A percentile compares a stretch with the other conserved stretches of the same genome.
phyloP scores from a whole-genome alignment of 2,329 filamentous ascomycete genomes.

The Nemania abortiva region DNA sequence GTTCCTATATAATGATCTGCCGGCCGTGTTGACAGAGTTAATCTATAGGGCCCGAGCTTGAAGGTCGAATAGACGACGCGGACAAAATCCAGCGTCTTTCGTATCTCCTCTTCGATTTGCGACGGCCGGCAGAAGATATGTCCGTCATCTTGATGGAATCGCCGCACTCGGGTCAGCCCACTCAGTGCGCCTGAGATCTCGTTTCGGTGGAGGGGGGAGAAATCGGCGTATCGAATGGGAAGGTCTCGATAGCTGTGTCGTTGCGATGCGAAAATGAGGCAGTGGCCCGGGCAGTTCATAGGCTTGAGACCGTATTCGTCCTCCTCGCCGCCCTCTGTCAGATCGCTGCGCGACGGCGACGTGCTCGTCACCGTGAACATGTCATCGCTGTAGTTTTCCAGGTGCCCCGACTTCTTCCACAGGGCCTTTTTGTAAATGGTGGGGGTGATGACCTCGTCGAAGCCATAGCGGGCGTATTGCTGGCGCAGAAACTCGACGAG shows the following conservation, averaged over 20 bases:
- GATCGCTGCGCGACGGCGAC: conserved; percentile 56
- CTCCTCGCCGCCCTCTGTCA: conserved; percentile 47
- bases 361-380: conserved; percentile 85
- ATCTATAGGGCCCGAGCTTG: conserved; percentile 78
- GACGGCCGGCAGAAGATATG: conserved; percentile 88
- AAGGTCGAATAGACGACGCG: conserved; percentile 65
- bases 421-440: conserved; percentile 91
- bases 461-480: conserved; percentile 87
- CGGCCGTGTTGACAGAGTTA: conserved; percentile 84
- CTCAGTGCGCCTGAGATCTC: conserved; percentile 92
- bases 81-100: conserved; percentile 59
- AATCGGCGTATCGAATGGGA: conserved; percentile 93
- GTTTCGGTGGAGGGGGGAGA: conserved; percentile 94
- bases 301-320: conserved; percentile 78
- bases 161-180: conserved; percentile 89
- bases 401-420: conserved; percentile 87
- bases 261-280: conserved; percentile 85
- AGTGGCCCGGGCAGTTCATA: conserved; percentile 98
- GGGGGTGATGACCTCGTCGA: conserved; percentile 88
- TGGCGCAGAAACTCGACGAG: conserved; percentile 83
- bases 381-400: conserved; percentile 90
- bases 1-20: conserved; percentile 82
- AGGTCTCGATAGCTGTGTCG: conserved; percentile 90
- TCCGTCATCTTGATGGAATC: conserved; percentile 96
- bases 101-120: conserved; percentile 72